Base-by-base conservation (phyloP, 129 eudicot species). In the Flaveria sonorensis region DNA sequence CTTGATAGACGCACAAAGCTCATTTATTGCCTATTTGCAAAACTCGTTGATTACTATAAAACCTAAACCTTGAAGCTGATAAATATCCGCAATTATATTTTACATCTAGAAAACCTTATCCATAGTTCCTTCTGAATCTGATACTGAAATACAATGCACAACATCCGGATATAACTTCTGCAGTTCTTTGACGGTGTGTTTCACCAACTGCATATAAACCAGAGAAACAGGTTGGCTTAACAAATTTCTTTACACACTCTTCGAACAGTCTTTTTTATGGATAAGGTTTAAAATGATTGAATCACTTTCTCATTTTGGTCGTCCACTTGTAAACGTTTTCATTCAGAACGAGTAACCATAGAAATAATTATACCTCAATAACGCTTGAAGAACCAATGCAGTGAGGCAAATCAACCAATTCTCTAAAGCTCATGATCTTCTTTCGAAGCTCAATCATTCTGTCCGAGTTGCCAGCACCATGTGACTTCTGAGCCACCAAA, bases 391-490 rank as follows among this genome's bases (percentile, higher is more conserved):
- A 89, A 60, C 81, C 79, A 21, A 75, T 47, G 19, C 83, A 86
- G 26, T 89, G 96, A 74, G 96, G 83, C 28, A 95, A 60, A 78
- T 89, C 95, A 57, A 92, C 81, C 50, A 89, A 72, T 63, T 88
- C 95, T 79, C 99, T 81, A 65, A 95, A 88, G 79, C 81, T 85
- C 68, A 86, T 59, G 81, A 92, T 83, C 83, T 89, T 91, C 77
- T 78, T 87, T 78, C 82, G 82, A 47, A 92, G 87, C 73, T 86
- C 89, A 75, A 60, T 81, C 87, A 78, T 79, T 59, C 68, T 46
- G 3, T 63, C 70, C 24, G 72, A 83, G 69, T 82, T 85, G 70
- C 83, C 87, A 4, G 87, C 77, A 15, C 80, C 51, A 51, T 80
- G 32, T 2, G 89, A 78, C 59, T 71, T 88, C 8, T 80, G 71